Evolutionary conservation across 75 land plant genomes (phyloP), one percentile per base, ranked within the genome.

Genomic region (Pseudotsuga menziesii): DNA sequence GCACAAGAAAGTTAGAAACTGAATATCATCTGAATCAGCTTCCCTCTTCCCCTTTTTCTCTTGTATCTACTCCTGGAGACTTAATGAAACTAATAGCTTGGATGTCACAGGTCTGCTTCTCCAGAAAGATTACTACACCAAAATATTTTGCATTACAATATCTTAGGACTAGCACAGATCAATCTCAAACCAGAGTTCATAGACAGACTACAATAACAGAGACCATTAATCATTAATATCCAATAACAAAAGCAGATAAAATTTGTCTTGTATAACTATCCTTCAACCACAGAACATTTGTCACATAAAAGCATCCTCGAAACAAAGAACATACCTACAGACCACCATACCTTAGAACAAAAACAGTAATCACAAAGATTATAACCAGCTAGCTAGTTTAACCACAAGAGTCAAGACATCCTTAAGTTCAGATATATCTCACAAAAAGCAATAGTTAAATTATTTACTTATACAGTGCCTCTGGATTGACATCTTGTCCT

Each of bases 321-420:
- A 5, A 9, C 3, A 9, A 14, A 61, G 63, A 61, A 1, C 29
- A 61, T 61, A 61, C 64, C 14, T 26, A 26, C 32, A 61, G 14
- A 61, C 25, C 4, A 27, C 64, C 15, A 29, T 61, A 32, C 32
- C 64, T 61, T 22, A 26, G 3, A 15, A 48, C 54, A 48, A 26
- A 25, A 14, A 61, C 14, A 25, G 27, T 61, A 61, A 48, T 26
- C 27, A 26, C 16, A 61, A 13, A 29, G 15, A 61, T 25, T 61
- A 61, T 25, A 61, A 61, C 64, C 64, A 61, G 14, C 64, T 61
- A 61, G 64, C 4, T 61, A n/a, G 64, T 61, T 26, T 61, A 7
- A 26, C 29, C 9, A 3, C 12, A 25, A 7, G 11, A 13, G 14
- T 25, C 15, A 29, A 11, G 32, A 61, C 25, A 61, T 3, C 64